phyloP scores from a whole-genome alignment of 495 filamentous ascomycete genomes.

The Penicillium tannophilum region DNA sequence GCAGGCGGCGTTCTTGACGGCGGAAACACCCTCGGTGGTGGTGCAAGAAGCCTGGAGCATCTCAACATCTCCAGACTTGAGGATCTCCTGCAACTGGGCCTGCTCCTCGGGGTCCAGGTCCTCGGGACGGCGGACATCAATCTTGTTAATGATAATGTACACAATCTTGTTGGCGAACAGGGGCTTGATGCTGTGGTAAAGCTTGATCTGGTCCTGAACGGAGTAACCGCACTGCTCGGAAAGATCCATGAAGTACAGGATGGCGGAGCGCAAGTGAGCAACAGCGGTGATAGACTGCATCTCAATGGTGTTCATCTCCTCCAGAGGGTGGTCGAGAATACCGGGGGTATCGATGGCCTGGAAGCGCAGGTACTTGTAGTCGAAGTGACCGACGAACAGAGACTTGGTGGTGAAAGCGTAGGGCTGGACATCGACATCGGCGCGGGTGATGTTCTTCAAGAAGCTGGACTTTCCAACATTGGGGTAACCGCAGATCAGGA shows the following conservation, averaged over 20 bases:
- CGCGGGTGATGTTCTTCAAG: slow-evolving; percentile 84
- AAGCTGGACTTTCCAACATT: slow-evolving; percentile 98
- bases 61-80: slow-evolving; percentile 86
- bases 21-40: slow-evolving; percentile 89
- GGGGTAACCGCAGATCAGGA: slow-evolving; percentile 95
- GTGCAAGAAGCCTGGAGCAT: slow-evolving; percentile 90
- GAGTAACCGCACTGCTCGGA: slow-evolving; percentile 98
- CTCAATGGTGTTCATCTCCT: slow-evolving; percentile 99
- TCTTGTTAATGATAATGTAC: slow-evolving; percentile 97
- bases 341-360: slow-evolving; percentile 89
- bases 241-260: slow-evolving; percentile 97
- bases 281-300: slow-evolving; percentile 98
- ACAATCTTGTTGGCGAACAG: slow-evolving; percentile 97
- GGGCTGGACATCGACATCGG: slow-evolving; percentile 96
- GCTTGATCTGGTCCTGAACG: slow-evolving; percentile 83
- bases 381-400: slow-evolving; percentile 96
- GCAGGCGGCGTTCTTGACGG: slow-evolving; percentile 92
- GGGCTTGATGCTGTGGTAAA: slow-evolving; percentile 94
- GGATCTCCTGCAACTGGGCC: slow-evolving; percentile 72
- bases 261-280: slow-evolving; percentile 90
- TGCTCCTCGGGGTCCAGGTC: slow-evolving; percentile 83
- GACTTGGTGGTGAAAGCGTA: slow-evolving; percentile 99
- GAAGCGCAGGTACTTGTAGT: slow-evolving; percentile 97
- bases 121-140: slow-evolving; percentile 84
- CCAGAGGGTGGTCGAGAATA: slow-evolving; percentile 94